A percentile compares a stretch with the other conserved stretches of the same genome.
phyloP scores from a whole-genome alignment of 2,329 filamentous ascomycete species.

The Phialocephala sp. region DNA sequence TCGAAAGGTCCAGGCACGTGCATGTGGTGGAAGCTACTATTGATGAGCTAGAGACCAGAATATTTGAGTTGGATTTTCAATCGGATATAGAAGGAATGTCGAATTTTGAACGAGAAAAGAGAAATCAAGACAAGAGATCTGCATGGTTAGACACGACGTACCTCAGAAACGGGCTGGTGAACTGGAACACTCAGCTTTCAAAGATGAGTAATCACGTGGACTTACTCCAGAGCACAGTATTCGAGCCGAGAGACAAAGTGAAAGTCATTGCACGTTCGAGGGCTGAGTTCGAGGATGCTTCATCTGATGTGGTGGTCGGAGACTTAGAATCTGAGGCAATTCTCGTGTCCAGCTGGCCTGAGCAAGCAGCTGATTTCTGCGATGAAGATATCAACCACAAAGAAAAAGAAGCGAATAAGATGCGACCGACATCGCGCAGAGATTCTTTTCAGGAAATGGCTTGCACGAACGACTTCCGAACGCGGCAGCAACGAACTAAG shows the following conservation, averaged over 20 bases:
- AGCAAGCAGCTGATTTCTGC: neutral
- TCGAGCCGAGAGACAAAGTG: neutral
- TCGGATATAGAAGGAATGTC: neutral
- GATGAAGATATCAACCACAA: neutral
- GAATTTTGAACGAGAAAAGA: neutral
- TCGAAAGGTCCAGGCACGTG: neutral
- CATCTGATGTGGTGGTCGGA: neutral
- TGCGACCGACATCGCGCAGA: neutral
- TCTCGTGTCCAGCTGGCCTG: neutral
- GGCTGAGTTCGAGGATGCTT: neutral
- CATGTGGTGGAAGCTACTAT: neutral
- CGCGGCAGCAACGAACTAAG: neutral
- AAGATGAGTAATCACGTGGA: neutral
- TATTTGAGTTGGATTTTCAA: neutral
- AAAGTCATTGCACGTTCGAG: neutral
- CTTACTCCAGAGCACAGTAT: neutral
- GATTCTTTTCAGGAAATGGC: neutral
- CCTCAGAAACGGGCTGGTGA: neutral
- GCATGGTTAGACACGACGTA: neutral
- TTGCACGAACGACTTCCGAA: neutral
- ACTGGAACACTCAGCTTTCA: neutral
- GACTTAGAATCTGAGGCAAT: neutral
- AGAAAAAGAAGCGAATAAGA: neutral
- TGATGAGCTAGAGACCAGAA: neutral
- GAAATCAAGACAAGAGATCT: neutral